Evolutionary conservation across 108 stramenopile species (phyloP).

Genomic region (Nitzschia inconspicua): DNA sequence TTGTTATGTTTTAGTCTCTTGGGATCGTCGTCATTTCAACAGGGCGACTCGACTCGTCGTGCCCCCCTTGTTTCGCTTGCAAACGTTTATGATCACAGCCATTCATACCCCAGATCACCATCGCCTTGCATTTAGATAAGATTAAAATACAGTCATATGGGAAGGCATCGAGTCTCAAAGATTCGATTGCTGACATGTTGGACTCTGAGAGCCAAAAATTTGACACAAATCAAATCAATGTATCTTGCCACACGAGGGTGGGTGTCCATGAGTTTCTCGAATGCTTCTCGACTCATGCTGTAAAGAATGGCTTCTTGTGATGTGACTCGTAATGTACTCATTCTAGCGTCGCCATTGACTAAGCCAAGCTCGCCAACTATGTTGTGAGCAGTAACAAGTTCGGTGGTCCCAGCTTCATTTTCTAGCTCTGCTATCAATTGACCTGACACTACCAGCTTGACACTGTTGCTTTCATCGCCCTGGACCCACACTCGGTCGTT

Average conservation of each 20-base stretch:
- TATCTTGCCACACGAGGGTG: constrained; percentile 48
- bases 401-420: constrained; percentile 41
- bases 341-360: constrained; percentile 42
- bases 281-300: constrained; percentile 44
- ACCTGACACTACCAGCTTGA: constrained; percentile 53
- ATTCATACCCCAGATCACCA: too few species aligned
- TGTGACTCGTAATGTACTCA: constrained; percentile 48
- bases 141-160: constrained; percentile 26
- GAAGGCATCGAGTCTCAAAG: constrained; percentile 67
- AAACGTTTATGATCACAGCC: too few species aligned
- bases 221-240: constrained; percentile 62
- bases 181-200: constrained; percentile 77
- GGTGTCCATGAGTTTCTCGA: constrained; percentile 29
- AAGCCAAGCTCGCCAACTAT: constrained; percentile 67
- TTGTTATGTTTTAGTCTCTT: too few species aligned
- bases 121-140: not conserved
- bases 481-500: constrained; percentile 55
- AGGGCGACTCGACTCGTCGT: too few species aligned
- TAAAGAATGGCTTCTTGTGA: constrained; percentile 58
- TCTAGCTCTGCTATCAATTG: constrained; percentile 52
- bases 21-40: too few species aligned
- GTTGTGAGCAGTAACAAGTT: constrained; percentile 34
- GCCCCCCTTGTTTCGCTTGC: too few species aligned
- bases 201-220: constrained; percentile 55
- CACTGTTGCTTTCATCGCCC: constrained; percentile 45